These are phyloP conservation scores for Cercospora beticola DNA, from an alignment of 2,329 filamentous ascomycete species.

Conservation along the genomic window DNA sequence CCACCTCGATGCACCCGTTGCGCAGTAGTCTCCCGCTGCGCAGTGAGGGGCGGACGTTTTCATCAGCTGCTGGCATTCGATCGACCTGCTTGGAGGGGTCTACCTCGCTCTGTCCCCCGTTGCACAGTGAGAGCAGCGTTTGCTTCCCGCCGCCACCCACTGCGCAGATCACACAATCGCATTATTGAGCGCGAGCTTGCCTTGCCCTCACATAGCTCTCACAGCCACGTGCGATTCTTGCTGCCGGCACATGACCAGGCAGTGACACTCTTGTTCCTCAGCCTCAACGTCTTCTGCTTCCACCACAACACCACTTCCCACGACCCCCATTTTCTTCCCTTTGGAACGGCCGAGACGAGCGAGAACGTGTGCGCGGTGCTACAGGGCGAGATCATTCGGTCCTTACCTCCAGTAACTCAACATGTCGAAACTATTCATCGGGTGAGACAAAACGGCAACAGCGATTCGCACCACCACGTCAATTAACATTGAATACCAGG, in stretches of 20 bases:
- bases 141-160: not conserved
- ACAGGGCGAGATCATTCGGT: slow-evolving; percentile 29
- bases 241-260: not conserved
- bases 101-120: not conserved
- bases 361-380: slow-evolving; percentile 13
- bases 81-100: not conserved
- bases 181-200: not conserved
- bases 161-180: not conserved
- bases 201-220: not conserved
- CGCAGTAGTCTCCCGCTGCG: slow-evolving; percentile 1
- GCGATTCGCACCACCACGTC: not conserved
- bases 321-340: not conserved
- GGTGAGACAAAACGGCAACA: slow-evolving; percentile 57
- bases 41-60: not conserved
- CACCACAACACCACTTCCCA: slow-evolving; percentile 14
- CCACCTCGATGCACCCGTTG: not conserved
- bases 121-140: not conserved
- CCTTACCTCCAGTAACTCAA: slow-evolving; percentile 35
- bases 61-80: not conserved
- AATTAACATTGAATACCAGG: slow-evolving; percentile 50
- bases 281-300: not conserved
- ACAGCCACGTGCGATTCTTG: not conserved
- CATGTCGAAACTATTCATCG: slow-evolving; percentile 95
- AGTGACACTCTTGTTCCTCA: not conserved
- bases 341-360: slow-evolving; percentile 8